phyloP scores from a whole-genome alignment of 208 protist species.

The Wallacemonas sp. region DNA sequence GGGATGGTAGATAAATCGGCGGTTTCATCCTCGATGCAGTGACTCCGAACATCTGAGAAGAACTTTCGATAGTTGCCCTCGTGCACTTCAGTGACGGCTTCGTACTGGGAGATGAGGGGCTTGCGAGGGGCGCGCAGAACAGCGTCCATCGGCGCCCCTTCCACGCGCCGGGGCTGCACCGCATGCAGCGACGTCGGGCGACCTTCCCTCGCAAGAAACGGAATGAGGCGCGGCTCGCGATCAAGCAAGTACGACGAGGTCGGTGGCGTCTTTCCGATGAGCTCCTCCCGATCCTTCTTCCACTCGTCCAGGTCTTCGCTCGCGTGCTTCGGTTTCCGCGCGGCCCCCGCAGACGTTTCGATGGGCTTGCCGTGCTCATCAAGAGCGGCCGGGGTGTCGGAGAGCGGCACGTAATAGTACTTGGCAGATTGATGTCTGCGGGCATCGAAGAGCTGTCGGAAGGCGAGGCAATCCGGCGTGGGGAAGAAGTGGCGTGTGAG shows the following conservation, averaged over 20 bases:
- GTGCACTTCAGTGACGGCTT: slow-evolving; percentile 29
- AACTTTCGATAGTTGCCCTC: slow-evolving; percentile 36
- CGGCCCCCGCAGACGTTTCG: neutral
- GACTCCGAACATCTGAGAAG: slow-evolving; percentile 26
- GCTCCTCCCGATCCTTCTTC: neutral
- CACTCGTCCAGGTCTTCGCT: neutral
- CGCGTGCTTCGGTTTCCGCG: neutral
- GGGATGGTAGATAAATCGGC: neutral
- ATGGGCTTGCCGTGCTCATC: slow-evolving; percentile 4
- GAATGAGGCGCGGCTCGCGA: slow-evolving; percentile 9
- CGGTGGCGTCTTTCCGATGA: neutral
- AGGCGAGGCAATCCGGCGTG: slow-evolving; percentile 46
- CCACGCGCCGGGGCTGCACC: slow-evolving; percentile 7
- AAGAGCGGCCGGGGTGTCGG: slow-evolving; percentile 5
- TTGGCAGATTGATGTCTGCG: slow-evolving; percentile 52
- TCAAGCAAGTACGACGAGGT: slow-evolving; percentile 11
- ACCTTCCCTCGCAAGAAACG: neutral
- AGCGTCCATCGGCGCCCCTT: slow-evolving; percentile 10
- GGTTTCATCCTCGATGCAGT: slow-evolving; percentile 14
- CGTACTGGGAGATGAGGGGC: slow-evolving; percentile 5
- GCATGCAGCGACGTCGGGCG: neutral
- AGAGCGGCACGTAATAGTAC: slow-evolving; percentile 52
- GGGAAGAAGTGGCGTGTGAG: slow-evolving; percentile 70
- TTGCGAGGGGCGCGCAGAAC: neutral
- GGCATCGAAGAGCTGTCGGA: slow-evolving; percentile 54